Percentiles rank a stretch among this genome's conserved stretches.
phyloP scores from a whole-genome alignment of 1,284 basidiomycete species.

The Tranzscheliella williamsii region DNA sequence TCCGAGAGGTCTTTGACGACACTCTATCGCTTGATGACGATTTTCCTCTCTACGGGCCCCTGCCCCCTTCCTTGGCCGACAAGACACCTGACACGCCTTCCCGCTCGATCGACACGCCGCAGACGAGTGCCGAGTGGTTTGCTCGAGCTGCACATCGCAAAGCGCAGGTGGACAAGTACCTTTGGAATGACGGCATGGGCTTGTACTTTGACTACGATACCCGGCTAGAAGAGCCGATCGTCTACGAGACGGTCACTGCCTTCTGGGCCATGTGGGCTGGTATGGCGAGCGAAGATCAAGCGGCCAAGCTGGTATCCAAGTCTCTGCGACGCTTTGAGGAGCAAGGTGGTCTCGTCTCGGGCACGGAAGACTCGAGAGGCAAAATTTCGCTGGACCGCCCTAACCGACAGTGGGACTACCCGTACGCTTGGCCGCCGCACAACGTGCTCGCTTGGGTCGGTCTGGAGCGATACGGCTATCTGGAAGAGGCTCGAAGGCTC shows the following conservation, averaged over 20 bases:
- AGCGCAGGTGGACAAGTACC: constrained; percentile 86
- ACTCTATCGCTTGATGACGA: constrained; percentile 86
- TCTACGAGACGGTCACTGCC: constrained; percentile 92
- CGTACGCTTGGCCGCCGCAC: constrained; percentile 75
- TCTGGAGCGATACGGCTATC: constrained; percentile 90
- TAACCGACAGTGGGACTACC: constrained; percentile 90
- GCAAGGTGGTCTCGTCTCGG: constrained; percentile 90
- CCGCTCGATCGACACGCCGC: constrained; percentile 66
- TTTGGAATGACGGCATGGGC: constrained; percentile 91
- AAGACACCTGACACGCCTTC: constrained; percentile 63
- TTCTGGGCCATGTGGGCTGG: constrained; percentile 98
- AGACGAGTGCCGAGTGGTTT: constrained; percentile 57
- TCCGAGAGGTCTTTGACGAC: constrained; percentile 91
- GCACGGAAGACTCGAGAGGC: constrained; percentile 93
- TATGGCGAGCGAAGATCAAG: constrained; percentile 90
- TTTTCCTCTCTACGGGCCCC: constrained; percentile 65
- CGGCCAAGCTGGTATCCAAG: constrained; percentile 83
- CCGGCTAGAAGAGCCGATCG: constrained; percentile 80
- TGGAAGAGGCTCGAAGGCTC: constrained; percentile 87
- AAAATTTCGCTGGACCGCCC: constrained; percentile 92
- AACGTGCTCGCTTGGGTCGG: constrained; percentile 86
- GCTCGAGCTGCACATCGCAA: constrained; percentile 54
- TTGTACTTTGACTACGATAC: constrained; percentile 98
- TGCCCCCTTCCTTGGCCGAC: constrained; percentile 35
- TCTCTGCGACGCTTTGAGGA: constrained; percentile 95